Evolutionary conservation across 768 basidiomycete species (phyloP).

Genomic region (Postia placenta): DNA sequence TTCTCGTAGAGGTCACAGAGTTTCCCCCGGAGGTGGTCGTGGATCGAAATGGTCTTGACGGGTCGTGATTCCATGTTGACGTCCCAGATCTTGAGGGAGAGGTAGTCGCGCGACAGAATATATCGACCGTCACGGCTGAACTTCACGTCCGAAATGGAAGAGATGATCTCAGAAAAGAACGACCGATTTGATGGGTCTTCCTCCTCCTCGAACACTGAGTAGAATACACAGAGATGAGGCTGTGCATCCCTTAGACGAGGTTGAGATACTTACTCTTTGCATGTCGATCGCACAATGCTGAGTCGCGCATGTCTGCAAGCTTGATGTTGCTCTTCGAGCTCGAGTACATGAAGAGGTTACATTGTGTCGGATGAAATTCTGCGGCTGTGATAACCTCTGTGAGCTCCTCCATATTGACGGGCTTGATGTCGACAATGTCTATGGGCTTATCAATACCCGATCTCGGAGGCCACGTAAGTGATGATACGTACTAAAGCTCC

Average conservation of each 20-base stretch:
- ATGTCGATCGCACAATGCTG: conserved; percentile 92
- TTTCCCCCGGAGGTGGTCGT: conserved; percentile 95
- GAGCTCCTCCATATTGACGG: conserved; percentile 98
- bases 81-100: conserved; percentile 99
- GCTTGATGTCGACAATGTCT: conserved; percentile 99
- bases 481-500: conserved; percentile 89
- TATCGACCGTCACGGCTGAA: conserved; percentile 97
- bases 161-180: conserved; percentile 99
- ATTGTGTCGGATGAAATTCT: conserved; percentile 95
- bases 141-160: conserved; percentile 98
- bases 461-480: not conserved
- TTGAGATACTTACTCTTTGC: conserved; percentile 74
- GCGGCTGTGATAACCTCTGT: conserved; percentile 99
- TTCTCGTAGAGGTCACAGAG: conserved; percentile 99
- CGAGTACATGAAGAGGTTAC: conserved; percentile 99
- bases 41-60: conserved; percentile 96
- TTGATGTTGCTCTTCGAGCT: conserved; percentile 99
- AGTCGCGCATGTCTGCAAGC: conserved; percentile 98
- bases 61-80: conserved; percentile 98
- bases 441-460: not conserved
- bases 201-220: conserved; percentile 92
- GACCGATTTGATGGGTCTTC: conserved; percentile 96
- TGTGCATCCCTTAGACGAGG: not conserved
- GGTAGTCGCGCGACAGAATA: conserved; percentile 94
- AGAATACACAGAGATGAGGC: not conserved